Conservation (phyloP, 257 asterid genomes). For the Haberlea rhodopensis region DNA sequence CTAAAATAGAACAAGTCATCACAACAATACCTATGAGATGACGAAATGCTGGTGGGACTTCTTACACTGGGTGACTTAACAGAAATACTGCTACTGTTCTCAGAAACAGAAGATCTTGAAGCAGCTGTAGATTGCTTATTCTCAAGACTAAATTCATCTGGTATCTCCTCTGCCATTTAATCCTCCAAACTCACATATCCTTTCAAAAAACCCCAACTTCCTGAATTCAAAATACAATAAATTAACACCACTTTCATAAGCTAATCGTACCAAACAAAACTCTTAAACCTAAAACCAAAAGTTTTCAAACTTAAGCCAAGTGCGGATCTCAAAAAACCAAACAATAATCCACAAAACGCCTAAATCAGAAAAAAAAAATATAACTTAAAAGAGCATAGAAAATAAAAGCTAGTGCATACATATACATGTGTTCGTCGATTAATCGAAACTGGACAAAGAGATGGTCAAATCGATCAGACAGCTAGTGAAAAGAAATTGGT, state of each 20-base stretch:
- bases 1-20: constrained; percentile 8
- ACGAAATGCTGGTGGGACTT: constrained; percentile 73
- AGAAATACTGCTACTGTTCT: constrained; percentile 62
- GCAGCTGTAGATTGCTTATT: constrained; percentile 68
- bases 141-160: constrained; percentile 53
- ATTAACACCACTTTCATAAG: neutral
- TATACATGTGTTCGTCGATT: neutral
- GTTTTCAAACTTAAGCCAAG: neutral
- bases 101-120: constrained; percentile 87
- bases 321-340: neutral
- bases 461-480: constrained; percentile 35
- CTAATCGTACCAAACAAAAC: neutral
- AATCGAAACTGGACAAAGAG: constrained; percentile 23
- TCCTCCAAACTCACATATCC: constrained; percentile 39
- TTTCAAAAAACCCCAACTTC: constrained; percentile 29
- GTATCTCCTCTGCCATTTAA: constrained; percentile 64
- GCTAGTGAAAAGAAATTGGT: constrained; percentile 19
- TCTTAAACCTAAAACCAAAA: too few relatives aligned
- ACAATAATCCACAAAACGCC: neutral
- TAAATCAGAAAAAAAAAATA: neutral
- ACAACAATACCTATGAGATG: constrained; percentile 64
- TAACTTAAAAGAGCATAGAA: neutral
- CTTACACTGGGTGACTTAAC: constrained; percentile 64
- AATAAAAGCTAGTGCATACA: constrained; percentile 23
- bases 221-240: constrained; percentile 19